Base-by-base conservation (phyloP, 257 asterid species). In the Linaria vulgaris region DNA sequence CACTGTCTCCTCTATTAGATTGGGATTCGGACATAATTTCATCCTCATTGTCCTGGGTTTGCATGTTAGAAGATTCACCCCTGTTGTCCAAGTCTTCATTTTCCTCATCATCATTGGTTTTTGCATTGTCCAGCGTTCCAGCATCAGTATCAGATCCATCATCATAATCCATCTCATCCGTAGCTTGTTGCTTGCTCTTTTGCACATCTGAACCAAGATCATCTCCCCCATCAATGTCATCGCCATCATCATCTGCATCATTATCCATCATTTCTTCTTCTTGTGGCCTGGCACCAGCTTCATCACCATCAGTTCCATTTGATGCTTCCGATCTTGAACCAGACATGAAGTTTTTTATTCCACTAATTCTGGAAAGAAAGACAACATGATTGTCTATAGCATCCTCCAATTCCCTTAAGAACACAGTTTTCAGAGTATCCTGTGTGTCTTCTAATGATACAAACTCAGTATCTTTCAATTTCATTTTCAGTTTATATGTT, bases 111-210 rank as follows among this genome's bases (percentile, higher is more conserved):
- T 69, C 81, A 66, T 70, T 73, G 59, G 57, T 77, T 61, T 60
- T 59, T 21, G 31, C 37, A 30, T 70, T 76, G 25, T 47, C 80
- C 38, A 4, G 23, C 48, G 68, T 82, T 23, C 76, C 60, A 56
- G 69, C 24, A 6, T 27, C 34, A 27, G 6, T 27, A 6, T 27
- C 34, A 27, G 34, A 27, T 27, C 34, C 34, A 6, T 27, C 34
- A 58, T 85, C 90, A 59, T 94, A 94, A 61, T 94, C 91, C 82
- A 83, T 74, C 72, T 92, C 99, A 85, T 92, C 96, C 0, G 80
- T 66, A 22, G 80, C 71, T 74, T 87, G 98, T 64, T 62, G 83
- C 80, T 83, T 85, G 65, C 85, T 73, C 79, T 87, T 91, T 56
- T 72, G 87, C 21, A 52, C 74, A 24, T 84, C 95, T 31, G 83